These are phyloP conservation scores for Darksidea phi DNA, from an alignment of 495 filamentous ascomycete species.

Conservation along the genomic window DNA sequence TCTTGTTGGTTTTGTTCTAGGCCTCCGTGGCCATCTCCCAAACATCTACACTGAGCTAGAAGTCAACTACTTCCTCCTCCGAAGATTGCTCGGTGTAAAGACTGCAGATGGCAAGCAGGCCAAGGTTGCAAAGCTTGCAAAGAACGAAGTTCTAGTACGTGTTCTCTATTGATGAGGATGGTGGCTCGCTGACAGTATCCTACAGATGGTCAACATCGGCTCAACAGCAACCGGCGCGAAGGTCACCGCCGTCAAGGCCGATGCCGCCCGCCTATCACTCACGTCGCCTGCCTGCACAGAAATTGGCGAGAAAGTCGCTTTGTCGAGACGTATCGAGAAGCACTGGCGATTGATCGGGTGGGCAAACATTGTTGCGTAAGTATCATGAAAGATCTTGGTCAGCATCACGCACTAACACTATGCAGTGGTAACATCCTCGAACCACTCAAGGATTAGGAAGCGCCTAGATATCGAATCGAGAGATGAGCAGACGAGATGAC, in stretches of 20 bases:
- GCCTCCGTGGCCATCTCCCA: constrained; percentile 84
- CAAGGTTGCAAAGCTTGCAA: constrained; percentile 94
- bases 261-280: constrained; percentile 86
- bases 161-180: not conserved
- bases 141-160: constrained; percentile 81
- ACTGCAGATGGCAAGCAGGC: constrained; percentile 98
- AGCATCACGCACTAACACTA: constrained; percentile 4
- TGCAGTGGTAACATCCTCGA: constrained; percentile 28
- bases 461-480: not conserved
- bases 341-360: constrained; percentile 74
- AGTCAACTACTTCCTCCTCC: constrained; percentile 97
- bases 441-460: constrained; percentile 23
- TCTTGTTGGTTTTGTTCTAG: constrained; percentile 96
- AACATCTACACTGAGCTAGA: constrained; percentile 97
- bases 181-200: constrained; percentile 2
- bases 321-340: constrained; percentile 95
- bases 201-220: constrained; percentile 92
- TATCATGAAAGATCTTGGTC: constrained; percentile 24
- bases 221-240: constrained; percentile 91
- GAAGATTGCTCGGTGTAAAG: constrained; percentile 91
- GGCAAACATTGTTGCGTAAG: constrained; percentile 79
- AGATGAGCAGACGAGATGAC: not conserved
- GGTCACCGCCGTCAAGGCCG: constrained; percentile 92
- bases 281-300: constrained; percentile 91
- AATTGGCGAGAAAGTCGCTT: constrained; percentile 94